Evolutionary conservation across 768 basidiomycete genomes (phyloP), one percentile per base, ranked within the genome.

Genomic region (Fomitopsis pulvina): DNA sequence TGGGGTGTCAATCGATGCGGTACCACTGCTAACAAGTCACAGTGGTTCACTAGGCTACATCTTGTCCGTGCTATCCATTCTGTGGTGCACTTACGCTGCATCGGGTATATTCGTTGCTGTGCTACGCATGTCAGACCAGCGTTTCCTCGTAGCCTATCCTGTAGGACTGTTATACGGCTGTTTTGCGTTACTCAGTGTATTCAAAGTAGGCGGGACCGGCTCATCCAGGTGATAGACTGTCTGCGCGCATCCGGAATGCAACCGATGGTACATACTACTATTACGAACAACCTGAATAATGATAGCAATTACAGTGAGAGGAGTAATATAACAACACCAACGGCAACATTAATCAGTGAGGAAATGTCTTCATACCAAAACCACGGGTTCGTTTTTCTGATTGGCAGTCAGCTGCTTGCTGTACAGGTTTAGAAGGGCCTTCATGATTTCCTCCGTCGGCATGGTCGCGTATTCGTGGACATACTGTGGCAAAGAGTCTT

Each of bases 21-120:
- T n/a, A n/a, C n/a, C n/a, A n/a, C n/a, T n/a, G n/a, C n/a, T n/a
- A n/a, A n/a, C n/a, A n/a, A n/a, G n/a, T 37, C 53, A 63, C 49
- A 95, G 92, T 60, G 90, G 84, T 39, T 71, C 83, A 48, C 69
- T 95, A 51, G 95, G 95, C 37, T 96, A 95, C 68, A 58, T 93
- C 29, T 70, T 98, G 2, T 86, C 91, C 2, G 66, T 80, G 12
- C 56, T 95, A 30, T 90, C 87, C 2, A 91, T 99, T 56, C 66
- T 90, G 40, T 99, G 96, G 96, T 98, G 93, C 71, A 96, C 96
- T 29, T 92, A 95, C 61, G 81, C 94, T 5, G 95, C 96, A 10
- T 94, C 91, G 1, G 86, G 85, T 12, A 98, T 99, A 49, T 98
- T 99, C 59, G 92, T 95, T 8, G 87, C 91, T 2, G 93, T 97